Evolutionary conservation across 2,329 filamentous ascomycete species (phyloP), one percentile per base, ranked within the genome.

Genomic region (Neopestalotiopsis rosae): DNA sequence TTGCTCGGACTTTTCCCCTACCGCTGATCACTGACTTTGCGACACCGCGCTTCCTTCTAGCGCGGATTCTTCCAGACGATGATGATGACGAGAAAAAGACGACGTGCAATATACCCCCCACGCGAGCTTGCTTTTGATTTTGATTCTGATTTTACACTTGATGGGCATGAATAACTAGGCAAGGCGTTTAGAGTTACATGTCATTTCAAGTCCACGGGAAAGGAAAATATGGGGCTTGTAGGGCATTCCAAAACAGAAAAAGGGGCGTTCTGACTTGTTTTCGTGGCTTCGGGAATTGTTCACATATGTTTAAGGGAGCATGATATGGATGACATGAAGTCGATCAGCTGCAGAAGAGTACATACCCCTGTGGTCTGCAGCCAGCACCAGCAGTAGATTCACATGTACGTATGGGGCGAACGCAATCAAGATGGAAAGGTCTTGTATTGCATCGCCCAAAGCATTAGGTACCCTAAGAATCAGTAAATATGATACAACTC

Each of bases 81-180:
- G 12, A 30, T 30, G 6, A 59, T 34, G 57, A 59, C 24, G 24
- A 28, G 24, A 24, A 59, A 14, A 1, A n/a, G 24, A 59, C 57
- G 30, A 59, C 30, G 13, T 24, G 59, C 59, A 62, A 62, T 62
- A 62, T 62, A 62, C 57, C 59, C 59, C 59, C 7, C 14, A n/a
- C 17, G 45, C 45, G 45, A 62, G 34, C 42, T 40, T 62, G 30
- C 20, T 38, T 62, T 62, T 40, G 52, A 13, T 63, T 24, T 49
- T 67, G 34, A 13, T 63, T 24, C 34, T 67, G 34, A 38, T 38
- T 38, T 34, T 32, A 1, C 24, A 28, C 13, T 30, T 59, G n/a
- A 14, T 32, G 7, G 49, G 30, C 10, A 32, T 57, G 42, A 32
- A 49, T 7, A 34, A 30, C 42, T 17, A 34, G 61, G 66, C 66